Conservation (phyloP, 768 basidiomycete genomes). For the Chalciporus pseudorubinellus region DNA sequence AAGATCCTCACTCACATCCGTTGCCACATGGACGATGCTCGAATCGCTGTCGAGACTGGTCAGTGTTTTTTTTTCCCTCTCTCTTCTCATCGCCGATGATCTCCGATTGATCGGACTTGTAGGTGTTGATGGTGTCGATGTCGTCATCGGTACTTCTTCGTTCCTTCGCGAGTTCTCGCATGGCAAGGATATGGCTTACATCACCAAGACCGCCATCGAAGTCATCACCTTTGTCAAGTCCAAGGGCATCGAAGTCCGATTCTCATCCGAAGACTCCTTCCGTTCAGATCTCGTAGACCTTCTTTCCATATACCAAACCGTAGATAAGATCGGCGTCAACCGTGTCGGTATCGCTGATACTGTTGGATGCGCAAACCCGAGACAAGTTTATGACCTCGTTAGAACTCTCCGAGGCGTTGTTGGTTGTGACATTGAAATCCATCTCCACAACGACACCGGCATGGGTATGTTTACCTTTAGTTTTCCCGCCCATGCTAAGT, state of each 20-base stretch:
- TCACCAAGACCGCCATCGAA: conserved; percentile 98
- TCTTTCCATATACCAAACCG: conserved; percentile 97
- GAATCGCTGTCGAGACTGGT: conserved; percentile 98
- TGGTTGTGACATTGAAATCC: conserved; percentile 95
- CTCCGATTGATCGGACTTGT: background rate
- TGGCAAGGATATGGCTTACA: conserved; percentile 99
- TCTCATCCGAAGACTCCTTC: conserved; percentile 99
- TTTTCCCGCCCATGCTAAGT: background rate
- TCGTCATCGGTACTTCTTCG: conserved; percentile 98
- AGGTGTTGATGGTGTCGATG: conserved; percentile 99
- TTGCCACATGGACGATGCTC: conserved; percentile 99
- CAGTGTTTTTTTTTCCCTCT: conserved; percentile 15
- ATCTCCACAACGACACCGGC: conserved; percentile 98
- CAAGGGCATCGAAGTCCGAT: conserved; percentile 98
- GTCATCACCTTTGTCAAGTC: conserved; percentile 99
- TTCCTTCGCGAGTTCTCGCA: conserved; percentile 99
- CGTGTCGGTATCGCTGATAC: conserved; percentile 99
- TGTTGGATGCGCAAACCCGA: conserved; percentile 97
- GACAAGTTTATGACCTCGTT: conserved; percentile 98
- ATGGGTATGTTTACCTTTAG: conserved; percentile 56
- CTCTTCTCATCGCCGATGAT: background rate
- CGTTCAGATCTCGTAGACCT: conserved; percentile 99
- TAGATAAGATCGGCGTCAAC: conserved; percentile 99
- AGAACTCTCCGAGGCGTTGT: conserved; percentile 95
- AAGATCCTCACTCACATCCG: conserved; percentile 99